These are phyloP conservation scores for Citrus unshiu DNA, from an alignment of 345 rosid species.

Conservation along the genomic window DNA sequence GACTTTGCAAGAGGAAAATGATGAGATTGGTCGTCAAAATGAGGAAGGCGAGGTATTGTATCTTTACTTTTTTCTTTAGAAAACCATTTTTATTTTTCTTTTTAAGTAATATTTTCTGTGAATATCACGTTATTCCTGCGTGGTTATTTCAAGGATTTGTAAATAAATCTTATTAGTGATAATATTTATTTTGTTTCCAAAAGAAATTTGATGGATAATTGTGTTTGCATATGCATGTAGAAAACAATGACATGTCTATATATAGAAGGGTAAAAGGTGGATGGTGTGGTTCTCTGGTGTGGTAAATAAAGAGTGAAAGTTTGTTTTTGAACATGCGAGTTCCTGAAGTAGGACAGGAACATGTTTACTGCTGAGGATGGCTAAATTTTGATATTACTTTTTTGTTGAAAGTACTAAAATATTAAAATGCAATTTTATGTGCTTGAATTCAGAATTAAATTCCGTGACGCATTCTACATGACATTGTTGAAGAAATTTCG, in stretches of 20 bases:
- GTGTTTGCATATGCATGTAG: neutral
- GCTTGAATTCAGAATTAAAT: neutral
- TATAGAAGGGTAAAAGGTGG: neutral
- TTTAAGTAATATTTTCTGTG: neutral
- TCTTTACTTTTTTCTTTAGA: neutral
- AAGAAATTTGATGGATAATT: neutral
- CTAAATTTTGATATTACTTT: neutral
- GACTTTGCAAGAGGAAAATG: conserved; percentile 94
- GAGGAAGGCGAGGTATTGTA: conserved; percentile 85
- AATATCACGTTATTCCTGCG: neutral
- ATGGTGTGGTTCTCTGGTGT: neutral
- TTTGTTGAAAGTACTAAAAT: neutral
- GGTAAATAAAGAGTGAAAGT: neutral
- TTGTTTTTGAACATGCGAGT: neutral
- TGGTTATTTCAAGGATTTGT: neutral
- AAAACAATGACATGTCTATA: neutral
- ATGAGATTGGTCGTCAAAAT: conserved; percentile 94
- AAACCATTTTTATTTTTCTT: neutral
- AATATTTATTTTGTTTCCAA: neutral
- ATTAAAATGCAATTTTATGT: neutral
- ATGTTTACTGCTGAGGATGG: neutral
- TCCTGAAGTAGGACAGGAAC: neutral
- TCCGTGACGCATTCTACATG: neutral
- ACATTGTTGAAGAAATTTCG: neutral
- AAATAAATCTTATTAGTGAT: neutral